Conservation (phyloP, 331 rosid genomes). For the Telfairia occidentalis region DNA sequence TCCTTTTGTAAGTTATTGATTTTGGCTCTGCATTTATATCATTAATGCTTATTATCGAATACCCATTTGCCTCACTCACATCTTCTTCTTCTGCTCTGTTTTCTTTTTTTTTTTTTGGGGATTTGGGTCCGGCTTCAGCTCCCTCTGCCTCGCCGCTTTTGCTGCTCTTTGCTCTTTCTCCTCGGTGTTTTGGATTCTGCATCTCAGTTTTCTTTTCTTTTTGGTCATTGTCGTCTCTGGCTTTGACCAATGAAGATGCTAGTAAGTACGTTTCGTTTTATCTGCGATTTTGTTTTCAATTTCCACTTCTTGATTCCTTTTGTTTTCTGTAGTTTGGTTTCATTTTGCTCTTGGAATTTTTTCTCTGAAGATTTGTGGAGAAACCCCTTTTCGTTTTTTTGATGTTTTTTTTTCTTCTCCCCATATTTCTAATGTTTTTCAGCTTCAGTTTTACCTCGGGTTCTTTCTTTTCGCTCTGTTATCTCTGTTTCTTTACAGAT, state of each 20-base stretch:
- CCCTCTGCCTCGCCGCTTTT: constrained; percentile 15
- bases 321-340: neutral
- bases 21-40: constrained; percentile 35
- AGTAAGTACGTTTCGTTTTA: constrained; percentile 90
- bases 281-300: neutral
- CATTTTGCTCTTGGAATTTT: neutral
- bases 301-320: neutral
- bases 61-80: constrained; percentile 25
- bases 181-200: constrained; percentile 27
- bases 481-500: constrained; percentile 6
- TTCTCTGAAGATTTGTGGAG: neutral
- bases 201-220: constrained; percentile 27
- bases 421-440: neutral
- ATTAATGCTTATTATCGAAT: constrained; percentile 44
- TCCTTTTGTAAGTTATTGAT: constrained; percentile 19
- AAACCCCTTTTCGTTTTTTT: constrained; percentile 10
- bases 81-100: constrained; percentile 7
- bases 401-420: neutral
- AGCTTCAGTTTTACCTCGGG: neutral
- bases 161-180: constrained; percentile 18
- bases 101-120: neutral
- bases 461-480: constrained; percentile 1
- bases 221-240: constrained; percentile 33
- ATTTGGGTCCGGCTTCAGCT: constrained; percentile 25
- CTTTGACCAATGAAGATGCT: constrained; percentile 82